Conservation (phyloP, 805 yeast genomes). For the Saturnispora galanensis region DNA sequence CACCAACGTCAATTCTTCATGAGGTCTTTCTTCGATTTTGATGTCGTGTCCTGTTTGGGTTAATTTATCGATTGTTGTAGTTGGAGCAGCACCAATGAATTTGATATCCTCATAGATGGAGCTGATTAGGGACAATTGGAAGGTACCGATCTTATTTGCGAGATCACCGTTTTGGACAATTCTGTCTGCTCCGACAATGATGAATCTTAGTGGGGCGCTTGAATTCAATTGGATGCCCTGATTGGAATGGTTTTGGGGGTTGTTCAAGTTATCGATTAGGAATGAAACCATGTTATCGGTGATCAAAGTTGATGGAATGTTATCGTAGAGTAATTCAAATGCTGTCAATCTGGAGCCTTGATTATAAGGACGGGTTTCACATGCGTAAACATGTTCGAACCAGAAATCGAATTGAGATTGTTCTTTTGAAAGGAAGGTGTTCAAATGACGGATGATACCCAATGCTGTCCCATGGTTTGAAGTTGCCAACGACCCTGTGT, state of each 20-base stretch:
- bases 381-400: constrained; percentile 67
- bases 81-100: constrained; percentile 93
- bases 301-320: constrained; percentile 78
- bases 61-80: constrained; percentile 71
- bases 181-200: constrained; percentile 93
- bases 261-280: constrained; percentile 39
- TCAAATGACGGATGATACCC: constrained; percentile 77
- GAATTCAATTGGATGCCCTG: constrained; percentile 19
- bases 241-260: constrained; percentile 18
- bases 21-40: constrained; percentile 80
- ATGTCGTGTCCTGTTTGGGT: constrained; percentile 66
- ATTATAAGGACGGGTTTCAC: constrained; percentile 94
- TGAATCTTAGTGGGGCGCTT: constrained; percentile 67
- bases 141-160: constrained; percentile 94
- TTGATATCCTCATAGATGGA: constrained; percentile 54
- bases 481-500: constrained; percentile 94
- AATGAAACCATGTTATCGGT: constrained; percentile 91
- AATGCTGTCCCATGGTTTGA: constrained; percentile 97
- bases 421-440: constrained; percentile 25
- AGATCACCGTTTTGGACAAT: constrained; percentile 90
- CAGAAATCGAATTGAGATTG: constrained; percentile 31
- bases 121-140: constrained; percentile 72
- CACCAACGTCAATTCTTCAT: constrained; percentile 65
- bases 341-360: constrained; percentile 94
- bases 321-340: constrained; percentile 76